Base-by-base conservation (phyloP, 2,329 filamentous ascomycete genomes). In the Trichophyton equinum region DNA sequence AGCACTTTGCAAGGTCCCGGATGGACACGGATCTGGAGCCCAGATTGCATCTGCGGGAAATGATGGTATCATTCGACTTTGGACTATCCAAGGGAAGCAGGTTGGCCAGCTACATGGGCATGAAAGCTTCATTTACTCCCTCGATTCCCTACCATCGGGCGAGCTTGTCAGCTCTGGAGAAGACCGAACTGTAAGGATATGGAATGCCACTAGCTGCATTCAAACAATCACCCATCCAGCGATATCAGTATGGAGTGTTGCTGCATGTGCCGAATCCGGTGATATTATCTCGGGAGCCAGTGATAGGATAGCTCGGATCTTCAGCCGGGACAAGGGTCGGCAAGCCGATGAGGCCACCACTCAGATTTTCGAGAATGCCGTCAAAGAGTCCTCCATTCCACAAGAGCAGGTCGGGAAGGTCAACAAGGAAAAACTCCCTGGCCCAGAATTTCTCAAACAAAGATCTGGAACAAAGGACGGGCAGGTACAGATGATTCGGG, bases 201-300 rank as follows among this genome's bases (percentile, higher is more conserved):
- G 95, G 94, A 86, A 82, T 66, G 88, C 87, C 51, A 82, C 78
- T 13, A 81, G 91, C 61, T 97, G 92, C 71, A 76, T 96, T 53
- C 94, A 99, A 74, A 96, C 92, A 44, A 97, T 99, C 65, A 96
- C 92, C 0, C 91, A 96, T 69, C 94, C 94, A 9, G 94, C 94
- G 8, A 95, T 97, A 60, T 97, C 92, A 0, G 91, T 99, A 4
- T 99, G 94, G 94, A 81, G 84, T 13, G 90, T 99, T 18, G 88
- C 91, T n/a, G 88, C 83, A 9, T 94, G 89, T 69, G 70, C 80
- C 0, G 84, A 89, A 64, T 95, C 83, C 56, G 92, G 94, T 22
- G 95, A 99, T 68, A 92, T 99, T 63, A 89, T 90, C n/a, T 89
- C 89, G 2, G 94, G 92, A 36, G 86, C 92, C 30, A 99, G 92